A percentile compares a stretch with the other conserved stretches of the same genome.
phyloP scores from a whole-genome alignment of 2,329 filamentous ascomycete species.

The Ilyonectria mors-panacis region DNA sequence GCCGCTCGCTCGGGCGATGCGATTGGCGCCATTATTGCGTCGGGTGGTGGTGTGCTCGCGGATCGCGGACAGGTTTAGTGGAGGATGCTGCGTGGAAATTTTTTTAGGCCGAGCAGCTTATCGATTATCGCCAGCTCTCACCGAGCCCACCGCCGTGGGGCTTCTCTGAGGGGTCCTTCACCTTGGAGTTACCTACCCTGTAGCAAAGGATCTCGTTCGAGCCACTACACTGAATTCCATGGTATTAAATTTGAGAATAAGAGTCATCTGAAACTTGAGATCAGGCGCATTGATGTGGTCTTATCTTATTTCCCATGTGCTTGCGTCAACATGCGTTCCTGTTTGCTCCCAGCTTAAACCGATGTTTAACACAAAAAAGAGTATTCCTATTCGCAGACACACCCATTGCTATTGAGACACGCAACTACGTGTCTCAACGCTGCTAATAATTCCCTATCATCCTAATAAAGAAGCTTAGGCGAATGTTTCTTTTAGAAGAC shows the following conservation, averaged over 20 bases:
- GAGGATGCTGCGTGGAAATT: slow-evolving; percentile 40
- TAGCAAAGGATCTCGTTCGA: neutral
- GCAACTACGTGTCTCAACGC: no score
- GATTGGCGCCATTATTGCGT: slow-evolving; percentile 53
- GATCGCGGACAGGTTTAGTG: slow-evolving; percentile 23
- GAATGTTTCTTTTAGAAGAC: no score
- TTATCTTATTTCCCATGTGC: neutral
- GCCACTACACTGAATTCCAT: neutral
- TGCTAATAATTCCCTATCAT: no score
- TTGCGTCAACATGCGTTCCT: no score
- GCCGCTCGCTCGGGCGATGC: slow-evolving; percentile 49
- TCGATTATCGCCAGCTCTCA: slow-evolving; percentile 34
- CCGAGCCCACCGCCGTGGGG: slow-evolving; percentile 41
- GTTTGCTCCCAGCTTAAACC: no score
- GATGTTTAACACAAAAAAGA: no score
- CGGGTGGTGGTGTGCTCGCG: slow-evolving; percentile 28
- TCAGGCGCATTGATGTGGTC: neutral
- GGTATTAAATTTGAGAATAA: neutral
- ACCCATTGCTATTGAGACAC: no score
- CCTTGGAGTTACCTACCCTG: slow-evolving; percentile 9
- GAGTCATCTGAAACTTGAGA: neutral
- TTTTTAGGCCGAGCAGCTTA: slow-evolving; percentile 42
- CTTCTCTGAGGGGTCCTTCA: neutral
- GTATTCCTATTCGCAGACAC: no score
- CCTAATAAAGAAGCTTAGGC: no score